Percentiles rank a stretch among this genome's conserved stretches.
phyloP scores from a whole-genome alignment of 768 basidiomycete genomes.

The Pulveroboletus ravenelii region DNA sequence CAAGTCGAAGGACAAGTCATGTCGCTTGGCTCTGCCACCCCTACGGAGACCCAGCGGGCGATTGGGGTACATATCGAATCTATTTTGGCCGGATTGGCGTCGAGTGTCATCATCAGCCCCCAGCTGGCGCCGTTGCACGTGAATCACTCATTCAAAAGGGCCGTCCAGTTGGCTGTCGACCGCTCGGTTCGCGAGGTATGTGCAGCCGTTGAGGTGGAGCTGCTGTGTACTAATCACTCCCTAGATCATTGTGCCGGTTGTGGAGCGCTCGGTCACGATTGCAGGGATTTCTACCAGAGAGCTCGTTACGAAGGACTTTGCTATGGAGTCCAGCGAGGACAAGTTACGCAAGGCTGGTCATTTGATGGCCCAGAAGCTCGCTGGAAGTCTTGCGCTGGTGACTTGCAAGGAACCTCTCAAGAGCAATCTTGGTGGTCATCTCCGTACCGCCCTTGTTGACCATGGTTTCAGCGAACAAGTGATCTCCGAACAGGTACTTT shows the following conservation, averaged over 20 bases:
- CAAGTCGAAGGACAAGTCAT: conserved; percentile 57
- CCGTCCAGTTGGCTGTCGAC: conserved; percentile 87
- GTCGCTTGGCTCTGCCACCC: conserved; percentile 53
- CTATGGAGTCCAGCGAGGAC: conserved; percentile 85
- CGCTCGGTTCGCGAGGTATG: conserved; percentile 89
- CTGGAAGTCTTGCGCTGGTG: conserved; percentile 92
- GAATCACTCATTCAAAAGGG: conserved; percentile 84
- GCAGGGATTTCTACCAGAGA: conserved; percentile 97
- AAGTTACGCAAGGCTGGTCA: conserved; percentile 90
- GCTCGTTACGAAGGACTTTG: conserved; percentile 93
- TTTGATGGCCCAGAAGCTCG: conserved; percentile 94
- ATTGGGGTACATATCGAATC: conserved; percentile 78
- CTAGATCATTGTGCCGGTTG: conserved; percentile 93
- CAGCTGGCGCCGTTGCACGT: conserved; percentile 70
- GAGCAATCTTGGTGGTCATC: conserved; percentile 83
- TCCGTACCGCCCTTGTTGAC: conserved; percentile 77
- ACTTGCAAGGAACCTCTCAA: conserved; percentile 98
- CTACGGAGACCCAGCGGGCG: conserved; percentile 61
- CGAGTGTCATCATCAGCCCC: conserved; percentile 70
- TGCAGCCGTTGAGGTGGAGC: neutral
- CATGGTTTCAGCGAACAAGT: conserved; percentile 88
- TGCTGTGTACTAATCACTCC: neutral
- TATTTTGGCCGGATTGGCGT: conserved; percentile 65
- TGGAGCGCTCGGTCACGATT: conserved; percentile 97
- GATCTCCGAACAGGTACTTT: conserved; percentile 75